Base-by-base conservation (phyloP, 352 stramenopile species). In the Thalassiosira hispida region DNA sequence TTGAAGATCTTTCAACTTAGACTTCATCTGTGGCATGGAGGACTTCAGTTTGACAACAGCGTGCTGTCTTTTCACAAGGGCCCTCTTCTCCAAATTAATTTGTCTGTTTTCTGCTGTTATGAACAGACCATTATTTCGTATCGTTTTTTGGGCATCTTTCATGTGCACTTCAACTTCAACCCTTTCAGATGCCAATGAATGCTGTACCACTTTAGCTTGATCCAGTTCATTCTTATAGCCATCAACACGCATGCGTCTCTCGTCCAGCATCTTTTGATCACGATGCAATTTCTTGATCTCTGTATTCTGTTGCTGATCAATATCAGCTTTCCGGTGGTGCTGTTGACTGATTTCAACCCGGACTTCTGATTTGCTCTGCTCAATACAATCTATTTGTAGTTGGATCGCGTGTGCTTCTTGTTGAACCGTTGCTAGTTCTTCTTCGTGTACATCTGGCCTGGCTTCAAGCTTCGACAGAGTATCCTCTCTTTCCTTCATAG, bases 131-230 rank as follows among this genome's bases (percentile, higher is more conserved):
- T 75, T 69, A 29, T 74, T 66, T 18, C 40, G 56, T 2, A 71
- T 61, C 12, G 20, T 25, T 51, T 78, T 51, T 9, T 71, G 14
- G 6, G 57, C 38, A 22, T 72, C 59, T 29, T 71, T 63, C 2
- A 62, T 65, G 22, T 69, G 52, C 23, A 83, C 20, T 27, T 83
- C 75, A 8, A 70, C 60, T 56, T 82, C 73, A 33, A 81, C 7
- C 20, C 42, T 52, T 33, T 65, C 12, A 49, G 73, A 62, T 40
- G 73, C 73, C 20, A 81, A 18, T 49, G 67, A 72, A 57, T 83
- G 67, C 60, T 74, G 49, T 2, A 9, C 0, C 23, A 78, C 38
- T 55, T 57, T 65, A 35, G 67, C 60, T 25, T 78, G 18, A 25
- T 3, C 53, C 8, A 78, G 27, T 22, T 57, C 29, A 25, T 77